Percentiles rank a stretch among this genome's conserved stretches.
These are phyloP conservation scores for Aspergillus calidoustus DNA, from an alignment of 2,329 filamentous ascomycete species.

Conservation along the genomic window DNA sequence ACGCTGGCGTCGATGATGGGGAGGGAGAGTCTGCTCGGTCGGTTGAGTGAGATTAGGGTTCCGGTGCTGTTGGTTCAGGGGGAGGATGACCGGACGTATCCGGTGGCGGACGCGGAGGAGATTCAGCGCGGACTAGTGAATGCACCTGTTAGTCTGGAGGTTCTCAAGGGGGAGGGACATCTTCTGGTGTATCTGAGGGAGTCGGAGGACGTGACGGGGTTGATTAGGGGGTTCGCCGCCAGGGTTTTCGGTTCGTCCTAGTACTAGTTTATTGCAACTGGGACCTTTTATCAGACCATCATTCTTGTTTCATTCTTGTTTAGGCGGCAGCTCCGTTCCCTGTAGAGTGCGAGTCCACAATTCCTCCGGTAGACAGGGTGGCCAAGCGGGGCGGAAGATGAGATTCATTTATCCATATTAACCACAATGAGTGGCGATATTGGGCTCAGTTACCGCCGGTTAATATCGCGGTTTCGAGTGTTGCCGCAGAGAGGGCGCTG, in stretches of 20 bases:
- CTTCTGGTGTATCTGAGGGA: conserved; percentile 3
- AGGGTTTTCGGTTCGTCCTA: background rate
- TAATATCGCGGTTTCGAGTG: conserved; percentile 2
- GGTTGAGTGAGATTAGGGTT: background rate
- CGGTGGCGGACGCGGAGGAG: background rate
- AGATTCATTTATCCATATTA: conserved; percentile 1
- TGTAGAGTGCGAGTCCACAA: background rate
- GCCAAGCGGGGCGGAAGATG: background rate
- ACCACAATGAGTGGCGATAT: background rate
- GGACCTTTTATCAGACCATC: background rate
- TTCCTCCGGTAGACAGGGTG: background rate
- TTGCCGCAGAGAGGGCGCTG: background rate
- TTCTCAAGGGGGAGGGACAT: conserved; percentile 7
- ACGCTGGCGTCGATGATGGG: conserved; percentile 2
- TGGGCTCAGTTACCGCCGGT: background rate
- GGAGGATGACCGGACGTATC: conserved; percentile 8
- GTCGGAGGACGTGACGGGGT: background rate
- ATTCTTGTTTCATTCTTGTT: background rate
- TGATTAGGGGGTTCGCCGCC: background rate
- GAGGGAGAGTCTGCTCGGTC: conserved; percentile 2
- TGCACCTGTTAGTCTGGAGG: background rate
- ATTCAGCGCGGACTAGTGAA: background rate
- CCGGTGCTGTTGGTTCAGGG: conserved; percentile 7
- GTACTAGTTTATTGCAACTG: background rate
- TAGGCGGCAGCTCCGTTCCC: background rate